Percentiles rank a stretch among this genome's conserved stretches.
These are phyloP conservation scores for Eremochloa ophiuroides DNA, from an alignment of 176 grass and related monocot genomes.

Conservation along the genomic window DNA sequence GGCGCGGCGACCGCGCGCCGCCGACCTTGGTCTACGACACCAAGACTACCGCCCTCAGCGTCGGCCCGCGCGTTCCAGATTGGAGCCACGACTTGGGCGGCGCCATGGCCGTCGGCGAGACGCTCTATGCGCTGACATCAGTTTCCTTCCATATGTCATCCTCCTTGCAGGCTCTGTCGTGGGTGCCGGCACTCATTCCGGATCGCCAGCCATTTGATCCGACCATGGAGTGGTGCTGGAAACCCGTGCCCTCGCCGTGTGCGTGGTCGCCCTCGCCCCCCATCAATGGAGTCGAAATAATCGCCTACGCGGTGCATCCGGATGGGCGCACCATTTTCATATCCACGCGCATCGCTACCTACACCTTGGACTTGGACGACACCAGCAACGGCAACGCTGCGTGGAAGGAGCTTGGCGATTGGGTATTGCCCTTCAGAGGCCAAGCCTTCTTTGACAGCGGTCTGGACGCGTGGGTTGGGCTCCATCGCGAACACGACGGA, in stretches of 20 bases:
- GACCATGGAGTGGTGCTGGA: not conserved
- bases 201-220: not conserved
- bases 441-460: not conserved
- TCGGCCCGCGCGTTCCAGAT: not conserved
- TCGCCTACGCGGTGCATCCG: not conserved
- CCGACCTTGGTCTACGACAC: not conserved
- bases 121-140: not conserved
- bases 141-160: not conserved
- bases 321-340: not conserved
- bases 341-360: not conserved
- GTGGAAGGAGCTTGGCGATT: not conserved
- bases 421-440: not conserved
- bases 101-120: not conserved
- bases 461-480: not conserved
- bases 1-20: not conserved
- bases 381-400: not conserved
- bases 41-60: not conserved
- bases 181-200: not conserved
- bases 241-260: not conserved
- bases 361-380: not conserved
- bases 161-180: not conserved
- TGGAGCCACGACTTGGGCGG: rapidly evolving
- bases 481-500: not conserved
- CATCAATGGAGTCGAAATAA: not conserved
- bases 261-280: too few relatives aligned